Percentiles rank a stretch among this genome's conserved stretches.
Evolutionary conservation across 495 filamentous ascomycete species (phyloP).

Genomic region (Aspergillus nanangensis): DNA sequence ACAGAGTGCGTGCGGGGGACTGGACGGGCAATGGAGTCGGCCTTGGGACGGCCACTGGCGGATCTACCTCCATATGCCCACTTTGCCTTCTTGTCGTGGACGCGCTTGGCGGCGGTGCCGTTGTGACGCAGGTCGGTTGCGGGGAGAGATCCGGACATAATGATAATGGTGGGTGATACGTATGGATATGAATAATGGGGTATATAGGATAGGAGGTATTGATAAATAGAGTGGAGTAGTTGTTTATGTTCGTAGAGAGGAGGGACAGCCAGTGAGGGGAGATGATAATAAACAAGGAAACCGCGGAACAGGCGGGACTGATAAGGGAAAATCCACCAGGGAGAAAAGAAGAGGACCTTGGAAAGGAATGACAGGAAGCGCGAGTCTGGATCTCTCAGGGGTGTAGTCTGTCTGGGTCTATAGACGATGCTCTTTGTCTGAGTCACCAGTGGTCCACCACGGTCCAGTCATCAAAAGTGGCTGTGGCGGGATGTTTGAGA

Average conservation of each 20-base stretch:
- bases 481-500: too few relatives aligned
- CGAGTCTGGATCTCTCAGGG: not conserved
- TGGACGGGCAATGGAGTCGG: constrained; percentile 22
- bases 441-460: constrained; percentile 10
- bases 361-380: not conserved
- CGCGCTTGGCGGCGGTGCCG: constrained; percentile 36
- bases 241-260: too few relatives aligned
- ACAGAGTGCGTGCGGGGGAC: constrained; percentile 14
- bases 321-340: not conserved
- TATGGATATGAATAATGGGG: not conserved
- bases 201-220: not conserved
- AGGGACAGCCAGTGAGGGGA: too few relatives aligned
- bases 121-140: constrained; percentile 19
- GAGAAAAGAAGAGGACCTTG: not conserved
- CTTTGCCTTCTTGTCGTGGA: constrained; percentile 49
- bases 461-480: constrained; percentile 6
- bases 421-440: constrained; percentile 9
- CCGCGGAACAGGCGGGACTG: too few relatives aligned
- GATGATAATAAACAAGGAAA: too few relatives aligned
- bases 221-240: too few relatives aligned
- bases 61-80: constrained; percentile 44
- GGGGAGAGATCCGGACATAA: constrained; percentile 12
- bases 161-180: not conserved
- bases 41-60: not conserved
- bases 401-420: constrained; percentile 1